A percentile compares a stretch with the other conserved stretches of the same genome.
Evolutionary conservation across 2,329 filamentous ascomycete genomes (phyloP).

Genomic region (Diatrype stigma): DNA sequence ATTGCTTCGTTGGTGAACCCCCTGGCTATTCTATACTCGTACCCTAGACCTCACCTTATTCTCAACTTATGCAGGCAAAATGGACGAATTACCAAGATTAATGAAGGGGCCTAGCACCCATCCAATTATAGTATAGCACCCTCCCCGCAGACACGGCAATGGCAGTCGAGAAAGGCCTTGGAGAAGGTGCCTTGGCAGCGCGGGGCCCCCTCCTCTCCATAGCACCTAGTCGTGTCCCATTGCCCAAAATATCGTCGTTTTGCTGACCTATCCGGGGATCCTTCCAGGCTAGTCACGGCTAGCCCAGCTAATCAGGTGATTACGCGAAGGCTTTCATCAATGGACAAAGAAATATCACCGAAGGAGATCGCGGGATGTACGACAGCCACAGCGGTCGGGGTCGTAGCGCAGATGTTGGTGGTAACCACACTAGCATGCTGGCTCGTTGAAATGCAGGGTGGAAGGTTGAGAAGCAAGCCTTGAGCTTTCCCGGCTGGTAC

Average conservation of each 20-base stretch:
- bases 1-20: neutral
- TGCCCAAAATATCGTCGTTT: neutral
- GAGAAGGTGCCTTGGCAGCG: neutral
- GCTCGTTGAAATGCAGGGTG: too few species aligned
- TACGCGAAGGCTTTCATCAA: neutral
- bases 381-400: neutral
- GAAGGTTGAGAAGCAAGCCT: too few species aligned
- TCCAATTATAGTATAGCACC: neutral
- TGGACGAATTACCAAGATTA: neutral
- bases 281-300: neutral
- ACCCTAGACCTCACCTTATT: neutral
- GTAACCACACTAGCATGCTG: neutral
- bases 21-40: neutral
- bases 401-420: neutral
- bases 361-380: neutral
- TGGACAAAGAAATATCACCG: neutral
- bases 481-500: neutral
- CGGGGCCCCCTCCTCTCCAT: neutral
- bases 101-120: neutral
- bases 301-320: neutral
- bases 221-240: neutral
- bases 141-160: neutral
- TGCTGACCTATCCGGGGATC: neutral
- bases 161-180: neutral
- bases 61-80: neutral